Conservation (phyloP, 805 yeast species). For the Komagataella pastoris region DNA sequence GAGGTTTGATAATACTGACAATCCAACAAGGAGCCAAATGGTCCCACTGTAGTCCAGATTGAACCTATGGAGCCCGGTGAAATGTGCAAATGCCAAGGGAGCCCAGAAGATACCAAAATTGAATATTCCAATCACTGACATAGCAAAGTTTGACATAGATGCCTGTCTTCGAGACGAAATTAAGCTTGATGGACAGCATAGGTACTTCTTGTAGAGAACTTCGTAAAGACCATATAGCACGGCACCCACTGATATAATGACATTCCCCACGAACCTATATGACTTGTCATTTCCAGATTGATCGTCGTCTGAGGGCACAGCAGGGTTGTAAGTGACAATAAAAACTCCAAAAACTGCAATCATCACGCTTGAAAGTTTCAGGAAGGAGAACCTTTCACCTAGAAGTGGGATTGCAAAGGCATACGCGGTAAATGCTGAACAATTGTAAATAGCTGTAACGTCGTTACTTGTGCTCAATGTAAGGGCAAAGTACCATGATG, state of each 20-base stretch:
- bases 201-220: conserved; percentile 61
- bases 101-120: conserved; percentile 38
- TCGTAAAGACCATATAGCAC: conserved; percentile 72
- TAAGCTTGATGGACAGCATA: conserved; percentile 61
- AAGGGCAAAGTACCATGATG: conserved; percentile 81
- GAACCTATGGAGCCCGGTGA: conserved; percentile 45
- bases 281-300: conserved; percentile 27
- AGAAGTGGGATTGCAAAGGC: conserved; percentile 70
- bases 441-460: conserved; percentile 82
- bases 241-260: conserved; percentile 63
- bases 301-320: conserved; percentile 8
- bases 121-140: conserved; percentile 49
- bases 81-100: conserved; percentile 32
- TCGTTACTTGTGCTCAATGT: conserved; percentile 70
- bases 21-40: conserved; percentile 29
- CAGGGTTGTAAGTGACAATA: conserved; percentile 60
- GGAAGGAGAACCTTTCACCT: conserved; percentile 47
- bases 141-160: conserved; percentile 67
- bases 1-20: conserved; percentile 51
- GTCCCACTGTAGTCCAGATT: conserved; percentile 28
- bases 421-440: conserved; percentile 82
- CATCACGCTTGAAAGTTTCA: conserved; percentile 54
- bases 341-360: conserved; percentile 68
- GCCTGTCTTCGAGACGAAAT: conserved; percentile 57
- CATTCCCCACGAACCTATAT: conserved; percentile 52